These are phyloP conservation scores for Rhizopogon vinicolor DNA, from an alignment of 768 basidiomycete species.

Conservation along the genomic window DNA sequence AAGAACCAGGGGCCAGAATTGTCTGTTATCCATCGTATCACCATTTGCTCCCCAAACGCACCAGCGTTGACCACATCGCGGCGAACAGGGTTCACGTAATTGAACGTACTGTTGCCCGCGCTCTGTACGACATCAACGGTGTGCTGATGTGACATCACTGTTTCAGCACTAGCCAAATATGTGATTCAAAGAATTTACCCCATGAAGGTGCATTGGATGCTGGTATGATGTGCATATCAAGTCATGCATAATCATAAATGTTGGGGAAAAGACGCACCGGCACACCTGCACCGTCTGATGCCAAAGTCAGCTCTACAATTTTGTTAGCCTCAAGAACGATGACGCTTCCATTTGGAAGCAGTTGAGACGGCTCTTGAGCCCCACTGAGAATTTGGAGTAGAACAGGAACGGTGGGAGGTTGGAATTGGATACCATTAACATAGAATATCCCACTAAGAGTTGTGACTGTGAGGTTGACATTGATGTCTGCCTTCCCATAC, in stretches of 20 bases:
- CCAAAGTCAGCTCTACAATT: conserved; percentile 13
- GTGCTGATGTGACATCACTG: conserved; percentile 17
- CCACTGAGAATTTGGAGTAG: conserved; percentile 22
- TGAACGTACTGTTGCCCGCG: conserved; percentile 19
- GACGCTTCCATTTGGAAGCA: conserved; percentile 11
- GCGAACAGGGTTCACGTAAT: conserved; percentile 33
- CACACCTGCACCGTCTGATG: conserved; percentile 19
- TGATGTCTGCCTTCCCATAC: conserved; percentile 19
- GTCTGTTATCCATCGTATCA: conserved; percentile 55
- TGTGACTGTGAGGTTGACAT: conserved; percentile 15
- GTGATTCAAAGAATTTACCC: conserved; percentile 1
- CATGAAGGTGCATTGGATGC: conserved; percentile 20
- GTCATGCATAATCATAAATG: neutral
- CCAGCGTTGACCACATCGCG: conserved; percentile 24
- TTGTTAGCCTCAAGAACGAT: conserved; percentile 10
- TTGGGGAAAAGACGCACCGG: conserved; percentile 12
- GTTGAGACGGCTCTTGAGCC: conserved; percentile 4
- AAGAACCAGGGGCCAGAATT: conserved; percentile 59
- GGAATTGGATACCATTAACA: conserved; percentile 7
- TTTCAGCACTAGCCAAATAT: neutral
- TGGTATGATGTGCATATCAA: conserved; percentile 1
- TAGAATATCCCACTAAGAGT: neutral
- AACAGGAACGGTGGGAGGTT: conserved; percentile 11
- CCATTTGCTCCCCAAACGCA: conserved; percentile 35
- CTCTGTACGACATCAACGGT: conserved; percentile 30